Evolutionary conservation across 1,284 basidiomycete species (phyloP).

Genomic region (Vanrija sp.): DNA sequence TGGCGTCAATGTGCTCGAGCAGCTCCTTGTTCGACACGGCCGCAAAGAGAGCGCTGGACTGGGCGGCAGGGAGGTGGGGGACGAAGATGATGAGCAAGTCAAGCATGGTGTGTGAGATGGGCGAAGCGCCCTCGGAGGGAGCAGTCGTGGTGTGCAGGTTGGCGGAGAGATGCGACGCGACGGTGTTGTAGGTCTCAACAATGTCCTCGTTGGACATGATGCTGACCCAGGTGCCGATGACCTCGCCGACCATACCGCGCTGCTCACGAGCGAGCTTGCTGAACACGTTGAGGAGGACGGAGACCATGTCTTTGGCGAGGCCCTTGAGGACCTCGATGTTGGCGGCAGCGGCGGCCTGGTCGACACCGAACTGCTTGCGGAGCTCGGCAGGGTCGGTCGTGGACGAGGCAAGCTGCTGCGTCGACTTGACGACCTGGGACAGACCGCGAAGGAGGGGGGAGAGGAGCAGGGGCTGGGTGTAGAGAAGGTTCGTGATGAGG

Average conservation of each 20-base stretch:
- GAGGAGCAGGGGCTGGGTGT: slow-evolving; percentile 79
- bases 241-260: slow-evolving; percentile 80
- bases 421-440: slow-evolving; percentile 68
- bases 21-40: slow-evolving; percentile 45
- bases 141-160: slow-evolving; percentile 56
- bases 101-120: slow-evolving; percentile 72
- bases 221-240: slow-evolving; percentile 78
- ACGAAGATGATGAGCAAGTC: slow-evolving; percentile 85
- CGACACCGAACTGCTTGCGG: slow-evolving; percentile 54
- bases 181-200: slow-evolving; percentile 72
- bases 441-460: slow-evolving; percentile 77
- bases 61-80: slow-evolving; percentile 64
- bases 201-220: slow-evolving; percentile 77
- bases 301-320: slow-evolving; percentile 86
- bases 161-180: slow-evolving; percentile 70
- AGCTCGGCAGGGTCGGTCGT: slow-evolving; percentile 53
- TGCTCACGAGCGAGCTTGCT: slow-evolving; percentile 72
- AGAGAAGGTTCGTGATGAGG: slow-evolving; percentile 85
- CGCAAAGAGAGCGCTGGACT: slow-evolving; percentile 63
- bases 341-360: slow-evolving; percentile 59
- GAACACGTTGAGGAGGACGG: slow-evolving; percentile 96
- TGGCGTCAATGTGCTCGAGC: slow-evolving; percentile 66
- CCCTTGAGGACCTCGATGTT: slow-evolving; percentile 72
- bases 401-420: slow-evolving; percentile 53
- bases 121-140: slow-evolving; percentile 44